These are phyloP conservation scores for Chytriomyces confervae DNA, from an alignment of 192 early-diverging fungal genomes.

Conservation along the genomic window DNA sequence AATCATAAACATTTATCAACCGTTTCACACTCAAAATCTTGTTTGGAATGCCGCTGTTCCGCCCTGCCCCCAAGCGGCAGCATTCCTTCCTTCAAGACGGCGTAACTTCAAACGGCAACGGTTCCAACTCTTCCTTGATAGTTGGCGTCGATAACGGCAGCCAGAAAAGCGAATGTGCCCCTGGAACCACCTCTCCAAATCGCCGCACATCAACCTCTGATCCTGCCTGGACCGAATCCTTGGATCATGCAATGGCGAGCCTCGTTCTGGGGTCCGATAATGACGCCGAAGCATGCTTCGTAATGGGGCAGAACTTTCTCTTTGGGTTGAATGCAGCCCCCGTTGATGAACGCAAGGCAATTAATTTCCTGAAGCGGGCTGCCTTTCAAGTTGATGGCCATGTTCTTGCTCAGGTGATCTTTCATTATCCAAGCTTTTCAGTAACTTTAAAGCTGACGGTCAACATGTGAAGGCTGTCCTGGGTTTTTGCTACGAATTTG, in stretches of 20 bases:
- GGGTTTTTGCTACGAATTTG: conserved; percentile 86
- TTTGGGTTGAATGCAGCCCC: background rate
- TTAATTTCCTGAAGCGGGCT: conserved; percentile 59
- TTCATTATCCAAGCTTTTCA: background rate
- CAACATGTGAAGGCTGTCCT: conserved; percentile 61
- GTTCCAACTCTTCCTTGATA: background rate
- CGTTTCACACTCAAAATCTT: background rate
- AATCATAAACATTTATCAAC: background rate
- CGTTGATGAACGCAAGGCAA: conserved; percentile 43
- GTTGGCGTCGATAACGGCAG: background rate
- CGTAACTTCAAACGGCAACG: too few species aligned
- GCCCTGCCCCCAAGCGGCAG: too few species aligned
- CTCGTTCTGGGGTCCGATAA: too few species aligned
- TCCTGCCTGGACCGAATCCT: too few species aligned
- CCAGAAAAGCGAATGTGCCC: background rate
- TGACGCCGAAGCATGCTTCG: too few species aligned
- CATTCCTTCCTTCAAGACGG: too few species aligned
- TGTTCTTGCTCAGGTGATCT: conserved; percentile 39
- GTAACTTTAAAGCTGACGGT: background rate
- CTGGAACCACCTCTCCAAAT: background rate
- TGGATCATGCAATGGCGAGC: too few species aligned
- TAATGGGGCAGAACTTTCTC: too few species aligned
- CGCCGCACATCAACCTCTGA: too few species aligned
- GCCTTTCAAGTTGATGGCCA: conserved; percentile 39
- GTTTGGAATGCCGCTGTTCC: too few species aligned